Conservation (phyloP, 2,329 filamentous ascomycete genomes). For the Septoria linicola region DNA sequence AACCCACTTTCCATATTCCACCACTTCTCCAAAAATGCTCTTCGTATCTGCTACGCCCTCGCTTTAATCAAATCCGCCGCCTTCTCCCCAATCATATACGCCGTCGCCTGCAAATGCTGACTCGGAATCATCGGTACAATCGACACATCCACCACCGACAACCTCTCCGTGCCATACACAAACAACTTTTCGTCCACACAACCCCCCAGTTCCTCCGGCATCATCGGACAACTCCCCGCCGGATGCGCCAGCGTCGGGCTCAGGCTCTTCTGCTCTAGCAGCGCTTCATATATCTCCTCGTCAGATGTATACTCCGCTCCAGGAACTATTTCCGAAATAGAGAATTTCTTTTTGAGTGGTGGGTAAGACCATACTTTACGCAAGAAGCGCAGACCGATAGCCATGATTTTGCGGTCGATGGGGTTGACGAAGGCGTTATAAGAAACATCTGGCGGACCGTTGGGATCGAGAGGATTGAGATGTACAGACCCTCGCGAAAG, state of each 20-base stretch:
- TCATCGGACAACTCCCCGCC: constrained; percentile 37
- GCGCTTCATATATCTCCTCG: constrained; percentile 17
- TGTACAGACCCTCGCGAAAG: constrained; percentile 31
- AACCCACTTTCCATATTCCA: too few relatives aligned
- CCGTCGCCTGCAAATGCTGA: constrained; percentile 33
- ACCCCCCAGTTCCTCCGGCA: constrained; percentile 33
- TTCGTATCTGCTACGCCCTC: neutral
- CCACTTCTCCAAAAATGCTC: too few relatives aligned
- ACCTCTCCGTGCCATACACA: constrained; percentile 28
- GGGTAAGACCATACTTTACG: constrained; percentile 9
- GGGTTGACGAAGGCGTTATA: constrained; percentile 30
- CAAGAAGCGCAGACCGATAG: constrained; percentile 1
- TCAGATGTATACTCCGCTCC: constrained; percentile 13
- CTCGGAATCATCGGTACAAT: constrained; percentile 32
- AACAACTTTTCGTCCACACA: constrained; percentile 31
- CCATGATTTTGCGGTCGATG: constrained; percentile 15
- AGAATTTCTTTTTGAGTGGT: too few relatives aligned
- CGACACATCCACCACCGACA: constrained; percentile 34
- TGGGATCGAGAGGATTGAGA: constrained; percentile 25
- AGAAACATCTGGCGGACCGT: constrained; percentile 28
- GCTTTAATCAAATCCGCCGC: constrained; percentile 30
- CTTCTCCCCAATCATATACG: constrained; percentile 36
- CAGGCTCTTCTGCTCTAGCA: constrained; percentile 13
- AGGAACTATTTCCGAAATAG: constrained; percentile 6
- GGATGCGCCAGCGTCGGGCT: constrained; percentile 25